These are phyloP conservation scores for barrel medic (Medicago truncatula) DNA, from an alignment of 306 rosid species.

Conservation along the genomic window DNA sequence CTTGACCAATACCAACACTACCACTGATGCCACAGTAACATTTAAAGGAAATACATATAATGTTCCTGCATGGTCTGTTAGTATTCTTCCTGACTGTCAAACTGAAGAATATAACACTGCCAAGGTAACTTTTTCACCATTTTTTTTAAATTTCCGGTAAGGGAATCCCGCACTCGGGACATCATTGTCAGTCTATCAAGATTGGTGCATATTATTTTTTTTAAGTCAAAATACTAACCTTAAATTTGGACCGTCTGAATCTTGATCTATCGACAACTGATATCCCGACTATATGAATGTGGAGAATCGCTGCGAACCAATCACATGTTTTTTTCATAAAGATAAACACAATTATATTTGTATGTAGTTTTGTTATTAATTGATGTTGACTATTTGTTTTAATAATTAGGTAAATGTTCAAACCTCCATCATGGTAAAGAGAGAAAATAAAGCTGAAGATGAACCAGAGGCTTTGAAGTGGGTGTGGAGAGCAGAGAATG, in stretches of 20 bases:
- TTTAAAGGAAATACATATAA: conserved; percentile 44
- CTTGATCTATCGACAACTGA: no score
- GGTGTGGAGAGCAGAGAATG: background rate
- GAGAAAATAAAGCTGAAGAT: background rate
- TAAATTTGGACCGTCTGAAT: no score
- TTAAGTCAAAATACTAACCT: no score
- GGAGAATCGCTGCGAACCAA: no score
- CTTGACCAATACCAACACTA: conserved; percentile 40
- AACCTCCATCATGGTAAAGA: background rate
- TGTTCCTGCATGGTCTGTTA: conserved; percentile 68
- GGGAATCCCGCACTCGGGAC: no score
- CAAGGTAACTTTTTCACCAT: background rate
- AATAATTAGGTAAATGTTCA: background rate
- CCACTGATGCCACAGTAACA: conserved; percentile 44
- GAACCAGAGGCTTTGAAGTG: background rate
- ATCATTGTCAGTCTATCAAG: no score
- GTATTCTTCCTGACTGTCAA: conserved; percentile 59
- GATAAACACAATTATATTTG: no score
- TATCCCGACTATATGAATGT: no score
- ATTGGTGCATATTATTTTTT: no score
- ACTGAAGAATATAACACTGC: conserved; percentile 49
- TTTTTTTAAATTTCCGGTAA: no score
- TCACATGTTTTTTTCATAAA: no score
- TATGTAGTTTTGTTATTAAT: background rate
- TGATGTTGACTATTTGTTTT: no score